Conservation (phyloP, 495 filamentous ascomycete species). For the Aspergillus mulundensis region DNA sequence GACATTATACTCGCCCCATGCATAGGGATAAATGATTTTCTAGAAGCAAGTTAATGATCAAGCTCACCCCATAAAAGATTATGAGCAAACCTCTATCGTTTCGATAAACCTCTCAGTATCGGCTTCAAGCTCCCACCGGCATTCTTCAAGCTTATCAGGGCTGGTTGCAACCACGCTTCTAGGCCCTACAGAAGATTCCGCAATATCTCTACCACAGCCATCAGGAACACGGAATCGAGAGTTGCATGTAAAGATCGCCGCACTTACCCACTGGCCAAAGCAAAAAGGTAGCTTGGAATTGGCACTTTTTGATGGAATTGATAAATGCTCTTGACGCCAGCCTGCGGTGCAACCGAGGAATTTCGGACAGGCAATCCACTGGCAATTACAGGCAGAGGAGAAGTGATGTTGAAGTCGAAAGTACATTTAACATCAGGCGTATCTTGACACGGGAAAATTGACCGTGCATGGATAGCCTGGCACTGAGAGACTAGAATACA, state of each 20-base stretch:
- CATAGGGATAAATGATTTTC: slow-evolving; percentile 80
- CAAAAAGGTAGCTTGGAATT: slow-evolving; percentile 92
- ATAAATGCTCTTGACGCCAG: slow-evolving; percentile 55
- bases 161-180: slow-evolving; percentile 79
- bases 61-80: slow-evolving; percentile 1
- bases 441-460: slow-evolving; percentile 94
- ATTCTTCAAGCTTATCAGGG: slow-evolving; percentile 76
- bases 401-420: slow-evolving; percentile 81
- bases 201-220: slow-evolving; percentile 58
- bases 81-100: slow-evolving; percentile 62
- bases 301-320: slow-evolving; percentile 84
- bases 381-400: slow-evolving; percentile 81
- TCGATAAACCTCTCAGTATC: slow-evolving; percentile 90
- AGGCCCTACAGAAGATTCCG: slow-evolving; percentile 77
- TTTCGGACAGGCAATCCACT: slow-evolving; percentile 69
- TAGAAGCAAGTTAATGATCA: slow-evolving; percentile 14
- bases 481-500: slow-evolving; percentile 71
- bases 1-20: slow-evolving; percentile 93
- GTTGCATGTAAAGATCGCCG: not conserved
- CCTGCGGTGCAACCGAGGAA: slow-evolving; percentile 33
- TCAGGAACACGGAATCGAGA: not conserved
- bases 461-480: slow-evolving; percentile 91
- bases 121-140: slow-evolving; percentile 83
- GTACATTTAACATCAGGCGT: slow-evolving; percentile 93
- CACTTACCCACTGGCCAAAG: slow-evolving; percentile 71